Evolutionary conservation across 2,329 filamentous ascomycete genomes (phyloP).

Genomic region (Aaosphaeria arxii): DNA sequence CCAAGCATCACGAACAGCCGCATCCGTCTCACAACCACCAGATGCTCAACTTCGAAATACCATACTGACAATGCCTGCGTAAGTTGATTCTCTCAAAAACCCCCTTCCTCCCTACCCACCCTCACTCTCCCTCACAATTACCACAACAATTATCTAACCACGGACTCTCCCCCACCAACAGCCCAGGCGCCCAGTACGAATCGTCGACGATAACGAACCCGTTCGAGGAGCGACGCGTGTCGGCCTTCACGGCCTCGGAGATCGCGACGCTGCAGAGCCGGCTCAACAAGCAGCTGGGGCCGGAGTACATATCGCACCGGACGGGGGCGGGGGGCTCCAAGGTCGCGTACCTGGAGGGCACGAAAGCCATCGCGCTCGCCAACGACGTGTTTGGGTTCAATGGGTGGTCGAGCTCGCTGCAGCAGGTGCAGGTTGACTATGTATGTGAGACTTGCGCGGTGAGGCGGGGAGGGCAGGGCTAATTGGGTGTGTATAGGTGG

Average conservation of each 20-base stretch:
- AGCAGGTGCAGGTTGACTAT: slow-evolving; percentile 92
- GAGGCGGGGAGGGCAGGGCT: neutral
- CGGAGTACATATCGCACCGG: slow-evolving; percentile 90
- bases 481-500: slow-evolving; percentile 53
- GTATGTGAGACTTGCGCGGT: slow-evolving; percentile 41
- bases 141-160: neutral
- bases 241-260: slow-evolving; percentile 82
- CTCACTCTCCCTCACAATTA: neutral
- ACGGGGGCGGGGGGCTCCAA: slow-evolving; percentile 79
- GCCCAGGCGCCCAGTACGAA: slow-evolving; percentile 38
- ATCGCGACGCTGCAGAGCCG: slow-evolving; percentile 84
- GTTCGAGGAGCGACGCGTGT: slow-evolving; percentile 75
- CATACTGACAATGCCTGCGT: slow-evolving; percentile 34
- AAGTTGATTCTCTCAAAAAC: slow-evolving; percentile 10
- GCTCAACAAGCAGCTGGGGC: slow-evolving; percentile 89
- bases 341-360: slow-evolving; percentile 91
- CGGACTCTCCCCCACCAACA: slow-evolving; percentile 5
- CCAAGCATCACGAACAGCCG: slow-evolving; percentile 22
- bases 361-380: slow-evolving; percentile 92
- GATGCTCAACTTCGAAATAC: slow-evolving; percentile 19
- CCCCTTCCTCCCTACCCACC: neutral
- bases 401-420: slow-evolving; percentile 95
- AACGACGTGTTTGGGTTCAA: slow-evolving; percentile 98
- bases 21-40: slow-evolving; percentile 15
- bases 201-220: slow-evolving; percentile 60